A percentile compares a stretch with the other conserved stretches of the same genome.
phyloP scores from a whole-genome alignment of 75 land plant species.

The Adiantum capillusveneris region DNA sequence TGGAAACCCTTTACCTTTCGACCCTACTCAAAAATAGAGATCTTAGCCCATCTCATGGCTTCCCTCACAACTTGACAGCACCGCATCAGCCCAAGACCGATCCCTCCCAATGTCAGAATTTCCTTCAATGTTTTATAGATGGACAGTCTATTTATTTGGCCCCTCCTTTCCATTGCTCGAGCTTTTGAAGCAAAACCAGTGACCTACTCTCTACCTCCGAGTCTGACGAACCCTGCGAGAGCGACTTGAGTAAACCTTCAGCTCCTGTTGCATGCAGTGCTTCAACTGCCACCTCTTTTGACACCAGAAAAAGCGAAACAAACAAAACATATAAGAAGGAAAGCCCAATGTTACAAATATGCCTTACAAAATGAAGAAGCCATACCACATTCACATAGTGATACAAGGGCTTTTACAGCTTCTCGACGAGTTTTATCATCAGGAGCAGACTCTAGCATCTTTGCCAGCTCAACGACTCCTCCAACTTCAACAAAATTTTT shows the following conservation, averaged over 20 bases:
- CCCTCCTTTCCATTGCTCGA: neutral
- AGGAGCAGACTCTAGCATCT: slow-evolving; percentile 63
- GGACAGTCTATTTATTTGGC: no score
- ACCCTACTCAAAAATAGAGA: no score
- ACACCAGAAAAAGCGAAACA: neutral
- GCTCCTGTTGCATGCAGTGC: slow-evolving; percentile 4
- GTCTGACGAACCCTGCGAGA: neutral
- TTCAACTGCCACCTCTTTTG: slow-evolving; percentile 6
- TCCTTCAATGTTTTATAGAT: no score
- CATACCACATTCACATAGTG: slow-evolving; percentile 59
- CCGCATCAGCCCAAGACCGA: no score
- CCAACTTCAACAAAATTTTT: slow-evolving; percentile 80
- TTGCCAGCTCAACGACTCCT: slow-evolving; percentile 56
- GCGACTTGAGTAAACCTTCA: neutral
- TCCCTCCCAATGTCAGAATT: no score
- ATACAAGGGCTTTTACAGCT: slow-evolving; percentile 72
- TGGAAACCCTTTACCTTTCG: no score
- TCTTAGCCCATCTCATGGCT: no score
- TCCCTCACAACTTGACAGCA: no score
- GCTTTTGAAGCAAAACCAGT: slow-evolving; percentile 2
- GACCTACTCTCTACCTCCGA: neutral
- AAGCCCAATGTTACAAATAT: no score
- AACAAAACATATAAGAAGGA: no score
- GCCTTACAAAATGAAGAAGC: neutral
- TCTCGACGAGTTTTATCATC: slow-evolving; percentile 75